Percentiles rank a stretch among this genome's conserved stretches.
phyloP scores from a whole-genome alignment of 2,329 filamentous ascomycete species.

The Beauveria scarabaeidicola region DNA sequence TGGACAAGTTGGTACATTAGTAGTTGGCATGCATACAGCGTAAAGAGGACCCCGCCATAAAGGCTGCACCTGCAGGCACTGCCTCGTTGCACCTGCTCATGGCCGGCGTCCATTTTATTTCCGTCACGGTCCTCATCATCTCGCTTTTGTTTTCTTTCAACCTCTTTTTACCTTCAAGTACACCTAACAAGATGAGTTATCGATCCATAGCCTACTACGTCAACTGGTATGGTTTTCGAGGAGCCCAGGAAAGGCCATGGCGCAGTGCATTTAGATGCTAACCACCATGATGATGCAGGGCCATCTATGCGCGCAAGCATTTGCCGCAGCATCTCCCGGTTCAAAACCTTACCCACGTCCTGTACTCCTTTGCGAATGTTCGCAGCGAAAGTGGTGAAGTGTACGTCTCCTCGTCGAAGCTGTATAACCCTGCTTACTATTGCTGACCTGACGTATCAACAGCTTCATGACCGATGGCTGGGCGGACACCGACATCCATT shows the following conservation, averaged over 20 bases:
- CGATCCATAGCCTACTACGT: constrained; percentile 65
- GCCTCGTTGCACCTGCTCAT: constrained; percentile 6
- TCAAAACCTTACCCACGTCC: constrained; percentile 75
- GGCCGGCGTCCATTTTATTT: constrained; percentile 3
- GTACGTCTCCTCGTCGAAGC: constrained; percentile 27
- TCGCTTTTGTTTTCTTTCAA: not conserved
- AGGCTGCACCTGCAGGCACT: constrained; percentile 8
- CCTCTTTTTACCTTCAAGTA: no score
- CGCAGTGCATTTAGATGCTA: constrained; percentile 11
- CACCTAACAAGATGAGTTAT: constrained; percentile 33
- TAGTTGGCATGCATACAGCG: not conserved
- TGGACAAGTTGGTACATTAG: no score
- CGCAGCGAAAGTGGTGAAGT: constrained; percentile 72
- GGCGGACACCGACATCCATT: constrained; percentile 67
- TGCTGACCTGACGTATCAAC: not conserved
- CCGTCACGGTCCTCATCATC: not conserved
- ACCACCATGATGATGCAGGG: constrained; percentile 35
- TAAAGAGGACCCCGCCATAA: not conserved
- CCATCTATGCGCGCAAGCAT: constrained; percentile 79
- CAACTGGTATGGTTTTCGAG: constrained; percentile 46
- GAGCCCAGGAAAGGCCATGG: not conserved
- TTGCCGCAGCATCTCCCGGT: constrained; percentile 76
- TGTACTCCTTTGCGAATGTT: constrained; percentile 89
- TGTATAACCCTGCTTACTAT: not conserved
- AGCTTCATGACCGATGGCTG: constrained; percentile 51